Evolutionary conservation across 768 basidiomycete species (phyloP).

Genomic region (Russula sp.): DNA sequence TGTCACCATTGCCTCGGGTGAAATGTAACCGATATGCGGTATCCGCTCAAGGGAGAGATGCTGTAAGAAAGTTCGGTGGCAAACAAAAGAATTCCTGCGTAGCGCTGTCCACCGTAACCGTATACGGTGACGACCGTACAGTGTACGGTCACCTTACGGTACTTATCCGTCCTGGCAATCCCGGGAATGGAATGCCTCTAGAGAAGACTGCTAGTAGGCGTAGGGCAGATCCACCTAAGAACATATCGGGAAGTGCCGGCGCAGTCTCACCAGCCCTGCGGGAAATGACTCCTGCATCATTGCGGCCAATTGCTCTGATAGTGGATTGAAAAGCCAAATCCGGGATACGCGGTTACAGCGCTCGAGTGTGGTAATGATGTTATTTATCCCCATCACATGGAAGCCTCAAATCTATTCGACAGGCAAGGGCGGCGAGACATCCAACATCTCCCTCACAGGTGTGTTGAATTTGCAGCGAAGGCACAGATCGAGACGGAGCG

Average conservation of each 20-base stretch:
- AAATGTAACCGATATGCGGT: background rate
- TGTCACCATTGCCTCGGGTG: background rate
- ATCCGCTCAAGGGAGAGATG: background rate
- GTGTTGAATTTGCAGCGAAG: background rate
- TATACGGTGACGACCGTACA: too few relatives aligned
- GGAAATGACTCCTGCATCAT: slow-evolving; percentile 4
- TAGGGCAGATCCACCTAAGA: background rate
- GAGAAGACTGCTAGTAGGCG: background rate
- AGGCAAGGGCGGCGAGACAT: slow-evolving; percentile 4
- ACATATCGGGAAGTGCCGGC: background rate
- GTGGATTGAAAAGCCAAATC: background rate
- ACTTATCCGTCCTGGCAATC: background rate
- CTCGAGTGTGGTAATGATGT: background rate
- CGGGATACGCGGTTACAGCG: background rate
- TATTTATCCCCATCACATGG: background rate
- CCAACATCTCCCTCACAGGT: background rate
- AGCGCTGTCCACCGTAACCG: too few relatives aligned
- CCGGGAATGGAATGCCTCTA: background rate
- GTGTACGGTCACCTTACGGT: too few relatives aligned
- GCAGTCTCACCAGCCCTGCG: background rate
- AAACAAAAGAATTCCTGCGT: background rate
- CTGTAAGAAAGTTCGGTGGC: background rate
- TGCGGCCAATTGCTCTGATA: background rate
- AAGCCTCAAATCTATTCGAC: background rate
- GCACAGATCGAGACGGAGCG: background rate